Conservation (phyloP, 2,329 filamentous ascomycete species). For the Botryotinia calthae region DNA sequence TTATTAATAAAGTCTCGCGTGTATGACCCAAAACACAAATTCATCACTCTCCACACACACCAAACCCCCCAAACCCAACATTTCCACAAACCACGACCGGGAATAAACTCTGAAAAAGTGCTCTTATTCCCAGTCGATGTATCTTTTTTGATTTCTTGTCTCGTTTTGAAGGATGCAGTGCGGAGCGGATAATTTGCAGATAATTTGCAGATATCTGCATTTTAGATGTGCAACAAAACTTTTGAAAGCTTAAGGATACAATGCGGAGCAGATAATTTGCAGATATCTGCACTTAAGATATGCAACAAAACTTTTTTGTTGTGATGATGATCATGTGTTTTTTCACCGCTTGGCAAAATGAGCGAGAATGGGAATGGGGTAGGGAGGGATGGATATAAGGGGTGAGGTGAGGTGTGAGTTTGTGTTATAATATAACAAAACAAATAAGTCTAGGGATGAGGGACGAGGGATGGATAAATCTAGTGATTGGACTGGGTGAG, state of each 20-base stretch:
- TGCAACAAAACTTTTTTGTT: neutral
- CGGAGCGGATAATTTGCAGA: neutral
- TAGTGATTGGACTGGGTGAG: neutral
- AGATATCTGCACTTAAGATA: neutral
- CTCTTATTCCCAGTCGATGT: neutral
- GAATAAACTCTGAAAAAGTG: neutral
- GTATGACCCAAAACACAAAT: too few species aligned
- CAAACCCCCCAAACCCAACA: neutral
- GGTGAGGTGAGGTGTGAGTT: too few species aligned
- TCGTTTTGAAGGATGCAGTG: neutral
- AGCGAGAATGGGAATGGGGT: too few species aligned
- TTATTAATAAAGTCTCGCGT: too few species aligned
- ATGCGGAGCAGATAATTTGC: neutral
- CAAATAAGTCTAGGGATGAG: too few species aligned
- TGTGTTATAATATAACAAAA: too few species aligned
- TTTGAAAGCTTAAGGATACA: too few species aligned
- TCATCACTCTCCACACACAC: too few species aligned
- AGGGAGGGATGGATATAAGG: too few species aligned
- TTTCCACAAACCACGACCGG: neutral
- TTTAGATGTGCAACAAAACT: too few species aligned
- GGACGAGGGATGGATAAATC: too few species aligned
- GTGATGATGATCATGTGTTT: fast-evolving
- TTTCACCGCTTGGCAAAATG: neutral
- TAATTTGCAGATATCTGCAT: too few species aligned
- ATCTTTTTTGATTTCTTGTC: neutral